Evolutionary conservation across 148 eudicot species (phyloP), one percentile per base, ranked within the genome.

Genomic region (Arctostaphylos glauca): DNA sequence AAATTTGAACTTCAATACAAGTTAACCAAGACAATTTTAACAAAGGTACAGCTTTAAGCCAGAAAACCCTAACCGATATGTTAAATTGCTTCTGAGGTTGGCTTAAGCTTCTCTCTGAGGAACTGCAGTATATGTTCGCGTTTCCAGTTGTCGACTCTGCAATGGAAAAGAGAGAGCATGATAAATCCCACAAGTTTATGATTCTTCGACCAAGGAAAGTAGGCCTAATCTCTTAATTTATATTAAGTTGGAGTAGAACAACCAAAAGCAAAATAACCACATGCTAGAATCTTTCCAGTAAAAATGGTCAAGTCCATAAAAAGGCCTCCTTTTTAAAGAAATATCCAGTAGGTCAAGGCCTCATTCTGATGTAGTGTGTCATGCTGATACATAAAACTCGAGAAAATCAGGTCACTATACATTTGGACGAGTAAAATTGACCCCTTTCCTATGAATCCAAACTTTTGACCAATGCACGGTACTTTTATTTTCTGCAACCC

Each of bases 91-190:
- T 93, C 86, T 16, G 89, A 85, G 18, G 83, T 19, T 48, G 88
- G 88, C 86, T 90, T 93, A 67, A 93, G 89, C 88, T 93, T 94
- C 86, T 87, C 93, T 70, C 88, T 85, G 64, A 94, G 85, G 88
- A 94, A 94, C 79, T 94, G 96, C 73, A 92, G 83, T 78, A 94
- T 86, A 87, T 94, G 96, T 81, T 94, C 98, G 15, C 96, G 96
- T 84, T 94, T 94, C 98, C 98, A 94, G 91, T 94, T 94, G 90
- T 94, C 98, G 48, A 94, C 86, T 83, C 98, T 94, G 92, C 85
- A 86, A 19, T 41, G 5, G 8, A 41, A 31, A 31, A 18, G 23
- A 59, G 79, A 2, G 15, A 60, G 15, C 13, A 73, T 58, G 46
- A 76, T 23, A 60, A 14, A 44, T 8, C 21, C 81, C 80, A 55